Evolutionary conservation across 768 basidiomycete genomes (phyloP).

Genomic region (Chalciporus chontae): DNA sequence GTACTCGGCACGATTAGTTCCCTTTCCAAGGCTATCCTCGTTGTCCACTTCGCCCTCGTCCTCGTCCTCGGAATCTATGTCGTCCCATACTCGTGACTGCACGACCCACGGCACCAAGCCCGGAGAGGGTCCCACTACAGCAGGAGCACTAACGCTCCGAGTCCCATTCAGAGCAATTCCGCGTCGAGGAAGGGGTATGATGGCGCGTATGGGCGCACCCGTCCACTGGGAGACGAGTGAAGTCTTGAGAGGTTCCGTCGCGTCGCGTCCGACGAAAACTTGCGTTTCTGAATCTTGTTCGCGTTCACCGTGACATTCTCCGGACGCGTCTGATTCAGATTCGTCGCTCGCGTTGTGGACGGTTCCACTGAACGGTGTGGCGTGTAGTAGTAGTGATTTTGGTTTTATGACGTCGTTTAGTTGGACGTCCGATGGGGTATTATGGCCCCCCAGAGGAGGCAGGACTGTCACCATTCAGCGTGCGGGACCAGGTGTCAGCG

Average conservation of each 20-base stretch:
- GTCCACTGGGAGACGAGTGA: slow-evolving; percentile 9
- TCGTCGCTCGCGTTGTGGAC: neutral
- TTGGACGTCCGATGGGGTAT: neutral
- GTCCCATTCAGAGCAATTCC: neutral
- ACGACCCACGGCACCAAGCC: neutral
- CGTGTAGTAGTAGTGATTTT: neutral
- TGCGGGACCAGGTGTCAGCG: neutral
- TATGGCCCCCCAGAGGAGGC: too few relatives aligned
- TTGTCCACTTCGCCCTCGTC: neutral
- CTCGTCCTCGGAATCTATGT: neutral
- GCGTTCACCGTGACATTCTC: neutral
- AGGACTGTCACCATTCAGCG: neutral
- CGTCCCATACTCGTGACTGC: neutral
- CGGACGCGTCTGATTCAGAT: neutral
- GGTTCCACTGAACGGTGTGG: neutral
- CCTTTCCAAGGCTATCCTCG: neutral
- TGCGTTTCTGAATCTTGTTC: neutral
- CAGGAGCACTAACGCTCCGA: neutral
- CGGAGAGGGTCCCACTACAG: neutral
- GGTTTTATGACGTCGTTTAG: neutral
- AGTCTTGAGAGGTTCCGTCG: neutral
- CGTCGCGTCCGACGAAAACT: neutral
- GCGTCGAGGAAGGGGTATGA: slow-evolving; percentile 20
- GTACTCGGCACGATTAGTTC: neutral
- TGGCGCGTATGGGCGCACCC: slow-evolving; percentile 23